A percentile compares a stretch with the other conserved stretches of the same genome.
phyloP scores from a whole-genome alignment of 768 basidiomycete genomes.

The Pleurotus tuber-regium region DNA sequence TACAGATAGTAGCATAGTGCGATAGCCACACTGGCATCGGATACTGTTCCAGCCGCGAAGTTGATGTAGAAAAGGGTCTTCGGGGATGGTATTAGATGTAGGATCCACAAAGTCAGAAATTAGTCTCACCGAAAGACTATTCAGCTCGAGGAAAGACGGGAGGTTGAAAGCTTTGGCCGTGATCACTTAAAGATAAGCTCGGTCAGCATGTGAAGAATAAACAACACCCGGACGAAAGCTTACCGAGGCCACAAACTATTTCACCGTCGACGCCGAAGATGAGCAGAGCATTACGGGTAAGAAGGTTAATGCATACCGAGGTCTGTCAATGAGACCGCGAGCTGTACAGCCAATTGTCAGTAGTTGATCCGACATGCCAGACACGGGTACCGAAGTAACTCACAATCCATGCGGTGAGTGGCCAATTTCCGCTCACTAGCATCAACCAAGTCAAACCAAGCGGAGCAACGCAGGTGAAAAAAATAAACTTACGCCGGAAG shows the following conservation, averaged over 20 bases:
- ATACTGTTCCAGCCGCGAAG: slow-evolving; percentile 47
- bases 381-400: slow-evolving; percentile 21
- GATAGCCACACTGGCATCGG: slow-evolving; percentile 50
- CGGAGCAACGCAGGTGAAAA: background rate
- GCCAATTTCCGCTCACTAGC: slow-evolving; percentile 46
- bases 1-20: slow-evolving; percentile 48
- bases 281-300: background rate
- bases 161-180: slow-evolving; percentile 51
- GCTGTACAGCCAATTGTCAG: slow-evolving; percentile 29
- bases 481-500: slow-evolving; percentile 41
- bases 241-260: slow-evolving; percentile 36
- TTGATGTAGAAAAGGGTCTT: slow-evolving; percentile 51
- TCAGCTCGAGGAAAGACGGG: slow-evolving; percentile 32
- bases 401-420: slow-evolving; percentile 45
- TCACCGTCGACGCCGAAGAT: slow-evolving; percentile 1
- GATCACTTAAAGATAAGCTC: slow-evolving; percentile 36
- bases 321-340: slow-evolving; percentile 39
- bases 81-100: slow-evolving; percentile 1
- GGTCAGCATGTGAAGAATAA: slow-evolving; percentile 1
- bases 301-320: slow-evolving; percentile 35
- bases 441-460: slow-evolving; percentile 1
- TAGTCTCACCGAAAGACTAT: slow-evolving; percentile 34
- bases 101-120: too few relatives aligned
- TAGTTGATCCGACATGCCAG: background rate
- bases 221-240: slow-evolving; percentile 13